Base-by-base conservation (phyloP, 2,329 filamentous ascomycete genomes). In the Atkinsonella hypoxylon region DNA sequence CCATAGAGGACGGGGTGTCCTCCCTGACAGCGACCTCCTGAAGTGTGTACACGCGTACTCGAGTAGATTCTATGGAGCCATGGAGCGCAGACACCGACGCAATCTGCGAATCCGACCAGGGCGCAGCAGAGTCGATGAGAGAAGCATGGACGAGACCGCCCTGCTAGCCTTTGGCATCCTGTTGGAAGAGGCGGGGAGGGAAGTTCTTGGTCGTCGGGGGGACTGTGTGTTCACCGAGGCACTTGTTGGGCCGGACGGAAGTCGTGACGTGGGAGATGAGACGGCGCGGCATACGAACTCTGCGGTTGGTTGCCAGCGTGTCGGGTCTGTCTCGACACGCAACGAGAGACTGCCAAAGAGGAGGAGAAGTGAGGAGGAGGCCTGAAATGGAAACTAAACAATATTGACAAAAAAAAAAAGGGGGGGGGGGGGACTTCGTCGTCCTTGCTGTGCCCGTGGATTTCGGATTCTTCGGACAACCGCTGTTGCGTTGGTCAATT, bases 121-220 rank as follows among this genome's bases (percentile, higher is more conserved):
- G 54, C 32, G 51, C 55, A 8, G 61, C 31, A 64, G 63, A 48
- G 58, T 75, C 38, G 72, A 78, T 53, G 74, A 78, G 61, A 64
- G 74, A 55, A 86, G 80, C 63, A 79, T 91, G 77, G 85, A 91
- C 61, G 87, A 88, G 68, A 88, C 85, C 13, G 86, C 86, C 4
- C 71, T 91, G 52, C 68, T 91, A 49, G 85, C 86, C 1, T 73
- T 91, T 59, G 85, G 86, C 1, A 80, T 91, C 46, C 65, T 91
- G 51, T 68, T 90, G 41, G 86, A 91, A 66, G 87, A 91, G 65
- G 77, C 79, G 2, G 74, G 77, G 15, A 71, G 74, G 40, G 77
- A 82, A 45, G 64, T 73, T 6, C 67, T 90, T 18, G 85, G 84
- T 4, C 69, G 73, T 50, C 77, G 72, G 12, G 87, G 86, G 20